Percentiles rank a stretch among this genome's conserved stretches.
These are phyloP conservation scores for Eremothecium sinecaudum DNA, from an alignment of 1,139 yeast species.

Conservation along the genomic window DNA sequence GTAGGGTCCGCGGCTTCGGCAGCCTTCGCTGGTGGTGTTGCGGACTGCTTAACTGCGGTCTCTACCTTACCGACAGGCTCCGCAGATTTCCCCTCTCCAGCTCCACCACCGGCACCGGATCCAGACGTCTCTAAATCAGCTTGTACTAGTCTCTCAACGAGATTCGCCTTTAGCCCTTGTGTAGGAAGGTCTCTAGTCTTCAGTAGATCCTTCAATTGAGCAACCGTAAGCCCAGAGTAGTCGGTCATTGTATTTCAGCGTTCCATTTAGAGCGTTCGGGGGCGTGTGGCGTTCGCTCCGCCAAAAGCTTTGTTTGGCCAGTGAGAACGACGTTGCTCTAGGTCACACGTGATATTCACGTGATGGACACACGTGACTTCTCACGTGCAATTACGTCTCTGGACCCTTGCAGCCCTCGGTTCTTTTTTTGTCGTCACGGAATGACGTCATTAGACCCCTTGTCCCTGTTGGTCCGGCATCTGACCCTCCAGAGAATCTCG, in stretches of 20 bases:
- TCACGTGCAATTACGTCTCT: too few relatives aligned
- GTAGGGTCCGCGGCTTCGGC: slow-evolving; percentile 7
- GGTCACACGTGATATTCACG: too few relatives aligned
- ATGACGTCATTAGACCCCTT: too few relatives aligned
- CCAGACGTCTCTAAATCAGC: slow-evolving; percentile 23
- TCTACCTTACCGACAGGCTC: slow-evolving; percentile 15
- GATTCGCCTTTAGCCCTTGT: slow-evolving; percentile 78
- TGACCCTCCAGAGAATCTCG: too few relatives aligned
- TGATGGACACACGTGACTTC: too few relatives aligned
- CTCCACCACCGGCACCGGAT: slow-evolving; percentile 7
- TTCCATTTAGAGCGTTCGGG: too few relatives aligned
- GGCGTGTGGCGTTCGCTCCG: too few relatives aligned
- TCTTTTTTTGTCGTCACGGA: too few relatives aligned
- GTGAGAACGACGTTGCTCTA: too few relatives aligned
- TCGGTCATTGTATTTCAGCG: slow-evolving; percentile 55
- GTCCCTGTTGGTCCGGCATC: too few relatives aligned
- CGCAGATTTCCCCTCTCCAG: slow-evolving; percentile 14
- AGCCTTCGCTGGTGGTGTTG: slow-evolving; percentile 9
- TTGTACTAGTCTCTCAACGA: slow-evolving; percentile 51
- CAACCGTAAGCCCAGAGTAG: slow-evolving; percentile 61
- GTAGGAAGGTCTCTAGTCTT: slow-evolving; percentile 58
- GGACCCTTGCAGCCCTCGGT: too few relatives aligned
- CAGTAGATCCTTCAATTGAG: slow-evolving; percentile 73
- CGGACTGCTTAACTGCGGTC: slow-evolving; percentile 16
- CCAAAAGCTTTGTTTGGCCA: too few relatives aligned